A percentile compares a stretch with the other conserved stretches of the same genome.
Evolutionary conservation across 192 early-diverging fungal genomes (phyloP).

Genomic region (Kappamyces sp.): DNA sequence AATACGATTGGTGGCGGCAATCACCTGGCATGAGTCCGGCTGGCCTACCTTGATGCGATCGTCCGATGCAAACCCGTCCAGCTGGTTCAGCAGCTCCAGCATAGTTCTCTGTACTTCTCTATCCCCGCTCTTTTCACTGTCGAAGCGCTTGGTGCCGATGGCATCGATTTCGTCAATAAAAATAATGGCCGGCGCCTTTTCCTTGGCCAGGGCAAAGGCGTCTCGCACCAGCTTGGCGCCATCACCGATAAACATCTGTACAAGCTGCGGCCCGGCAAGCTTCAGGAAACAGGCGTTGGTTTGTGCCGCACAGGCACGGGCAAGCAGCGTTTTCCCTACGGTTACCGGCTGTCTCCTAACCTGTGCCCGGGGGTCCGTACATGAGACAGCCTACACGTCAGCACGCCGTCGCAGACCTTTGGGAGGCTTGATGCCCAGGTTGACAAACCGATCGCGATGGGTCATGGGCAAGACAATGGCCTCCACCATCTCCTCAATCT

Average conservation of each 20-base stretch:
- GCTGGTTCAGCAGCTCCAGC: conserved; percentile 96
- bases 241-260: conserved; percentile 62
- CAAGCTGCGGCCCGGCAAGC: conserved; percentile 92
- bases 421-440: conserved; percentile 96
- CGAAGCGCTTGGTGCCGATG: conserved; percentile 98
- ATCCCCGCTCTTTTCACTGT: conserved; percentile 95
- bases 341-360: conserved; percentile 53
- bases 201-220: conserved; percentile 94
- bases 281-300: conserved; percentile 94
- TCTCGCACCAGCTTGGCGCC: conserved; percentile 72
- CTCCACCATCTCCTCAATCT: conserved; percentile 96
- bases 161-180: conserved; percentile 99
- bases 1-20: conserved; percentile 97
- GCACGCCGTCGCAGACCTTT: conserved; percentile 53
- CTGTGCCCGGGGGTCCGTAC: conserved; percentile 75
- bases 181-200: conserved; percentile 97
- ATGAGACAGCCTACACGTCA: conserved; percentile 58
- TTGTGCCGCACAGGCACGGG: conserved; percentile 96
- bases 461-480: conserved; percentile 97
- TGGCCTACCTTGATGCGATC: conserved; percentile 88
- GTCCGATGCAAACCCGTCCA: conserved; percentile 94
- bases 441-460: conserved; percentile 90
- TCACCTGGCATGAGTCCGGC: conserved; percentile 67
- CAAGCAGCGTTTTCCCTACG: conserved; percentile 87
- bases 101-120: conserved; percentile 98